Evolutionary conservation across 2,329 filamentous ascomycete genomes (phyloP), one percentile per base, ranked within the genome.

Genomic region (Cyphellophora europaea): DNA sequence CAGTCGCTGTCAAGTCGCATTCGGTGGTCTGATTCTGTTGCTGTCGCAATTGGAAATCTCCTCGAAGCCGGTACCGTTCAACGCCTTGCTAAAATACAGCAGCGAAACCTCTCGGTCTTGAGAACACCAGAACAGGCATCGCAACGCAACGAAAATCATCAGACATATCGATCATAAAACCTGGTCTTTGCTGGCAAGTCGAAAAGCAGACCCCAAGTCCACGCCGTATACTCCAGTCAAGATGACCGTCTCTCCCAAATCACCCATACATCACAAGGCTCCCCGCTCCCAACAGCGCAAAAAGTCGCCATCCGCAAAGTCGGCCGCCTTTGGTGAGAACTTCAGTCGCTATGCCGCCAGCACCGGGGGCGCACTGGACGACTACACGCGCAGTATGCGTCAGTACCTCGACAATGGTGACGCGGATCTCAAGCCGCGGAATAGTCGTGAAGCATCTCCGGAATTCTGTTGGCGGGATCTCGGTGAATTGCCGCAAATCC

Each of bases 341-440:
- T n/a, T n/a, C n/a, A n/a, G n/a, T n/a, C n/a, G n/a, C n/a, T n/a
- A n/a, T n/a, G n/a, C 21, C 21, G n/a, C 21, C 21, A 25, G 21
- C 21, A 8, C 21, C 8, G 21, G 8, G 8, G 33, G 32, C 11
- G 44, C 44, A 19, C 36, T 49, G 13, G 43, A 45, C 18, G 47
- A 49, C 14, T 49, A 49, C 32, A 42, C 43, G 5, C 41, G 40
- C n/a, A 48, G 47, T 32, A 48, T 49, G 44, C 38, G 40, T 11
- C 35, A 29, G 18, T 49, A 44, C 32, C 37, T 49, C 11, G 47
- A 40, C 19, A 38, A 27, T 4, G 19, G 8, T 12, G 30, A 19
- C 10, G 14, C 18, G 15, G n/a, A 25, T 8, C 21, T 25, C n/a
- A n/a, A 25, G 21, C 8, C 21, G 8, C 21, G n/a, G 8, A 25